Conservation (phyloP, 208 protist species). For the Leishmania arabica region DNA sequence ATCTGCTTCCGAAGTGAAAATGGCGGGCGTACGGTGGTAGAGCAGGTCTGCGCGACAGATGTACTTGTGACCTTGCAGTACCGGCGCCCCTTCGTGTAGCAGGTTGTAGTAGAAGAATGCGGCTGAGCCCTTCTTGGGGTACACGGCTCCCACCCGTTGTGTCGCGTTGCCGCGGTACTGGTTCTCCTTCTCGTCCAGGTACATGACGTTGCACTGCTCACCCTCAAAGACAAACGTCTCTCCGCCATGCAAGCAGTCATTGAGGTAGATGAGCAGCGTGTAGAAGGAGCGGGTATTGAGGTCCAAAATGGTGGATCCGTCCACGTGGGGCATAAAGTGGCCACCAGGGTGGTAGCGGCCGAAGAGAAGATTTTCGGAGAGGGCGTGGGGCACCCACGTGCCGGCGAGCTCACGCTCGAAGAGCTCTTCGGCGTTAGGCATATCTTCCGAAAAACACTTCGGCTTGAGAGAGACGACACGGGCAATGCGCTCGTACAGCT, state of each 20-base stretch:
- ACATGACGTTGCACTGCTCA: constrained; percentile 73
- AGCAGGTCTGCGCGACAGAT: constrained; percentile 87
- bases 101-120: constrained; percentile 89
- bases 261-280: constrained; percentile 91
- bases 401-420: constrained; percentile 84
- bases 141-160: constrained; percentile 56
- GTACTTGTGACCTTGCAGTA: constrained; percentile 76
- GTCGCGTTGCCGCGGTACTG: constrained; percentile 54
- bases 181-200: constrained; percentile 45
- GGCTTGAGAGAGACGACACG: constrained; percentile 54
- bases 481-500: constrained; percentile 71
- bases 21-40: constrained; percentile 75
- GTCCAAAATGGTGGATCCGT: constrained; percentile 87
- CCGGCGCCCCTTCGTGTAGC: constrained; percentile 84
- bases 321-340: constrained; percentile 93
- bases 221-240: constrained; percentile 80
- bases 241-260: constrained; percentile 76
- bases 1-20: constrained; percentile 67
- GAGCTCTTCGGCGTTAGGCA: constrained; percentile 57
- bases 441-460: constrained; percentile 62
- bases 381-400: constrained; percentile 69
- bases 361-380: constrained; percentile 82
- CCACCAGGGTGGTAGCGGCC: constrained; percentile 81
- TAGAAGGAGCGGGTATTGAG: constrained; percentile 90
- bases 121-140: constrained; percentile 69